Evolutionary conservation across 371 early-diverging fungal species (phyloP), one percentile per base, ranked within the genome.

Genomic region (Syncephalastrum sp.): DNA sequence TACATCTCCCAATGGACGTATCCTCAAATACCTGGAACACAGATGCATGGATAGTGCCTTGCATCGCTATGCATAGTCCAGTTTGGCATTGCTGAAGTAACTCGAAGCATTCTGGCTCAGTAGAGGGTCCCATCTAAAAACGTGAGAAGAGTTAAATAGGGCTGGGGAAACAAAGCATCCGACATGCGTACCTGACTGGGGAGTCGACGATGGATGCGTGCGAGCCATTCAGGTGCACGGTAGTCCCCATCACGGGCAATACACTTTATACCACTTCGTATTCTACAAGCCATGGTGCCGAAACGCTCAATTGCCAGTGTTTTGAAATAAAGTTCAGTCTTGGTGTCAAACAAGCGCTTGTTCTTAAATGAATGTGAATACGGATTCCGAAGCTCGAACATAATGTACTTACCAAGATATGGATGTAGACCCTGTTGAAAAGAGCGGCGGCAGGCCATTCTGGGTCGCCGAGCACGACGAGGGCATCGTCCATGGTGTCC

Each of bases 361-460:
- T 84, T 74, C 88, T 79, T 33, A 44, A 13, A 29, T 24, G 4
- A 10, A 38, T 15, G 44, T 46, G 1, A 50, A 33, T 44, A 33
- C 38, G 8, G 7, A 33, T 8, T 10, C 15, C 47, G 24, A 33
- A 33, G 0, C 10, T 12, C 8, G 8, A 33, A 33, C 8, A 5
- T 33, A 12, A 33, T 17, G 7, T 16, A 17, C 59, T 23, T 65
- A 88, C 85, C 73, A 94, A 73, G 12, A 90, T 75, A 48, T 81
- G 81, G 33, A 83, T 84, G 47, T 86, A 82, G 2, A 85, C 63
- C 25, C 81, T 62, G 6, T 89, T 68, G 27, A 88, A 72, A 6
- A 90, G 63, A 49, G 91, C 92, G 0, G 97, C 92, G 0, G 81
- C 88, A 0, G 97, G 97, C 94, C 95, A 97, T 45, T 94, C 95